These are phyloP conservation scores for Penicillium cosmopolitanum DNA, from an alignment of 495 filamentous ascomycete genomes.

Conservation along the genomic window DNA sequence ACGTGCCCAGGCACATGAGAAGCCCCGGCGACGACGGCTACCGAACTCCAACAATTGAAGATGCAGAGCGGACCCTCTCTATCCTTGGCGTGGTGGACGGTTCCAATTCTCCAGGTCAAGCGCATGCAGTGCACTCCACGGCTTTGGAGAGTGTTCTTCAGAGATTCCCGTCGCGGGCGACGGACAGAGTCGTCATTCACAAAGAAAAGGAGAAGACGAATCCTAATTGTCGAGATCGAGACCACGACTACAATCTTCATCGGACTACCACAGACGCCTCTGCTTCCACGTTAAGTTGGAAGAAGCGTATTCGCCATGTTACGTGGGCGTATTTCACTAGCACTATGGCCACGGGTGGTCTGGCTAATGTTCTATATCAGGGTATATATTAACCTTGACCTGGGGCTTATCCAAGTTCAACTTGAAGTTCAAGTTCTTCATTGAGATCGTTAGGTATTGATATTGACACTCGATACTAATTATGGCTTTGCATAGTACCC, in stretches of 20 bases:
- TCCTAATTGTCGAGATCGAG: conserved; percentile 6
- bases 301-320: conserved; percentile 52
- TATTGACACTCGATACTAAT: no score
- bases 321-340: conserved; percentile 76
- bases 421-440: no score
- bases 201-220: conserved; percentile 12
- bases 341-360: conserved; percentile 82
- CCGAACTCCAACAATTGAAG: conserved; percentile 55
- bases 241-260: conserved; percentile 18
- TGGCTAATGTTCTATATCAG: conserved; percentile 76
- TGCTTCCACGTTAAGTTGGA: conserved; percentile 42
- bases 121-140: conserved; percentile 38
- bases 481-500: conserved; percentile 55
- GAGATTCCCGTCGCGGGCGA: conserved; percentile 24
- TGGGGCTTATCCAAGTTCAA: no score
- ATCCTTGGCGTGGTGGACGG: conserved; percentile 13
- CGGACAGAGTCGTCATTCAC: conserved; percentile 5
- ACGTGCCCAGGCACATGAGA: conserved; percentile 42
- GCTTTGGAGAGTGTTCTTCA: conserved; percentile 36
- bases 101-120: conserved; percentile 13
- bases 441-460: no score
- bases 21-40: conserved; percentile 52
- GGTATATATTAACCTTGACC: conserved; percentile 43
- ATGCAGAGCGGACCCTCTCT: conserved; percentile 39
- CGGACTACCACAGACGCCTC: conserved; percentile 23